Conservation (phyloP, 768 basidiomycete genomes). For the Tulasnella sp. region DNA sequence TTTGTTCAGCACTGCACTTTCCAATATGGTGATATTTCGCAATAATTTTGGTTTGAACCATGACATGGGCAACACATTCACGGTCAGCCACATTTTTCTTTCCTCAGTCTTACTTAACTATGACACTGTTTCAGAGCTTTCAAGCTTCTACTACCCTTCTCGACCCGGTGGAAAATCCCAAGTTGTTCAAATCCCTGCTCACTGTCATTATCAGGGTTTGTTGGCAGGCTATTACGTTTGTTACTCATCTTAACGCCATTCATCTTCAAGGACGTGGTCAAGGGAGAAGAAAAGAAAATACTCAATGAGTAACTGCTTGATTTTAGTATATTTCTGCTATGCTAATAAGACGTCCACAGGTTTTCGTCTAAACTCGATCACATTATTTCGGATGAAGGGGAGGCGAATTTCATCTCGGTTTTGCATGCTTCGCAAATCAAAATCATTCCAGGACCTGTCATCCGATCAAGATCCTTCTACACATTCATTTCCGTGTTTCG, state of each 20-base stretch:
- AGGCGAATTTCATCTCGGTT: conserved; percentile 45
- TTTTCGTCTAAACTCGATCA: conserved; percentile 44
- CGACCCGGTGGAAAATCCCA: conserved; percentile 44
- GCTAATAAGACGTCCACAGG: conserved; percentile 25
- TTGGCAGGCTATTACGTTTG: not conserved
- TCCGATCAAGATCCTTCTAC: conserved; percentile 48
- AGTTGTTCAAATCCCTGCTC: conserved; percentile 44
- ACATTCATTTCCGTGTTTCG: conserved; percentile 37
- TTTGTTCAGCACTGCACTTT: conserved; percentile 50
- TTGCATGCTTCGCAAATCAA: conserved; percentile 42
- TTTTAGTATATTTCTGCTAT: too few relatives aligned
- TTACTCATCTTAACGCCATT: not conserved
- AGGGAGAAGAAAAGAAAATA: conserved; percentile 45
- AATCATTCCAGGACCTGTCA: conserved; percentile 56
- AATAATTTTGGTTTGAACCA: conserved; percentile 50
- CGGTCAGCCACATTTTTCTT: conserved; percentile 30
- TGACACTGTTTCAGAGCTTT: conserved; percentile 10
- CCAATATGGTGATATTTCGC: conserved; percentile 47
- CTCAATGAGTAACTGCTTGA: conserved; percentile 38
- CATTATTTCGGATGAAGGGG: conserved; percentile 48
- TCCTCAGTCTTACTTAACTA: conserved; percentile 20
- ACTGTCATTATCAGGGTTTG: conserved; percentile 49
- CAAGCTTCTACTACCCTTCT: conserved; percentile 29
- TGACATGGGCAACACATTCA: conserved; percentile 47
- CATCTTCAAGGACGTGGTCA: conserved; percentile 47